These are phyloP conservation scores for Pseudogymnoascus sp. DNA, from an alignment of 2,329 filamentous ascomycete species.

Conservation along the genomic window DNA sequence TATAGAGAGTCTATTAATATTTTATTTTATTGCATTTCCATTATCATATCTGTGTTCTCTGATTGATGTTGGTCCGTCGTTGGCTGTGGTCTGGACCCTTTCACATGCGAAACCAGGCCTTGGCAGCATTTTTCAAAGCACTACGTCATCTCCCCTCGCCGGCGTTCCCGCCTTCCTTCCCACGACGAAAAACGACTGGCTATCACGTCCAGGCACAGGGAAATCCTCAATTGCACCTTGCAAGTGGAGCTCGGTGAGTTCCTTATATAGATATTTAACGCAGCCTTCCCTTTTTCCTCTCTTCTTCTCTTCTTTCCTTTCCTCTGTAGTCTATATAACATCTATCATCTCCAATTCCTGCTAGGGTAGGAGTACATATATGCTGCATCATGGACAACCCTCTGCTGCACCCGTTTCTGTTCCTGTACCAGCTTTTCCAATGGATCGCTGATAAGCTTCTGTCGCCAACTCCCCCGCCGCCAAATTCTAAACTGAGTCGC, in stretches of 20 bases:
- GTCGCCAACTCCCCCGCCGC: conserved; percentile 61
- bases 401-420: conserved; percentile 48
- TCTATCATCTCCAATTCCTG: not conserved
- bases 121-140: not conserved
- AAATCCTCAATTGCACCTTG: conserved; percentile 4
- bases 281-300: not conserved
- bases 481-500: conserved; percentile 47
- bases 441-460: conserved; percentile 57
- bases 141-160: conserved; percentile 6
- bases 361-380: not conserved
- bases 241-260: not conserved
- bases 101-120: conserved; percentile 5
- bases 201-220: not conserved
- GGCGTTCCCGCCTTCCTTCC: not conserved
- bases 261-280: not conserved
- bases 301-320: not conserved
- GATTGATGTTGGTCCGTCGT: not conserved
- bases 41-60: not conserved
- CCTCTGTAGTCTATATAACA: not conserved
- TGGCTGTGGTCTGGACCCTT: not conserved
- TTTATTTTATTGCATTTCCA: not conserved
- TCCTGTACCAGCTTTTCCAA: conserved; percentile 59
- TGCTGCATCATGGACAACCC: not conserved
- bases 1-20: not conserved
- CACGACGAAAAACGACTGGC: conserved; percentile 4